Evolutionary conservation across 208 protist species (phyloP), one percentile per base, ranked within the genome.

Genomic region (Porcisia hertigi): DNA sequence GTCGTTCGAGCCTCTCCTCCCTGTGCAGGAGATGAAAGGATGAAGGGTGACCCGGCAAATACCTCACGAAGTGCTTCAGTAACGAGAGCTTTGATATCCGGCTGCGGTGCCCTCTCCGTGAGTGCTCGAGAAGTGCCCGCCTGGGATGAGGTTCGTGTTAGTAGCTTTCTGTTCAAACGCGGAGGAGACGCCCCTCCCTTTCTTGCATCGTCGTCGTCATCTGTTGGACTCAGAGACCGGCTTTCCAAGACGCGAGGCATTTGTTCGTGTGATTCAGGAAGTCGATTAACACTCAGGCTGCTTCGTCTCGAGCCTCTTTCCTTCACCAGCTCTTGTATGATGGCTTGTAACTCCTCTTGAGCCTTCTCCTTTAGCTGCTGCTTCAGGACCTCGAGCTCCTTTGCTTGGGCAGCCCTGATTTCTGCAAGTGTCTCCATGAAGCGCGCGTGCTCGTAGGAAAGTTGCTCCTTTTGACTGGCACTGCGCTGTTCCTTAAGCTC

Each of bases 41-140:
- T 92, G 71, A 90, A 92, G 2, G 89, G 88, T 34, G 86, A 92
- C 36, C 82, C 86, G 3, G 83, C 73, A 80, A 96, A 92, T 1
- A 92, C 82, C 66, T 89, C 81, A 43, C 85, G 82, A 54, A 96
- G 81, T 49, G 86, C 84, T 57, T 92, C 89, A 16, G 85, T 93
- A n/a, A 96, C 70, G 59, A 88, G 71, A 63, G 80, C 77, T 39
- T 90, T 88, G 47, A 96, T 85, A 71, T 93, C 85, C 39, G 62
- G 65, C 49, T 65, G 77, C 34, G 77, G 39, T 18, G 73, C 57
- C 4, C 62, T 52, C 23, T 36, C 69, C 60, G 52, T 47, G 64
- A 62, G 36, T 7, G n/a, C 62, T 39, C 55, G 60, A 23, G 60
- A 43, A 25, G 64, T 20, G 25, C 41, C 45, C 9, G 78, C 73